Base-by-base conservation (phyloP, 441 rosid genomes). In the Populus tomentosa region DNA sequence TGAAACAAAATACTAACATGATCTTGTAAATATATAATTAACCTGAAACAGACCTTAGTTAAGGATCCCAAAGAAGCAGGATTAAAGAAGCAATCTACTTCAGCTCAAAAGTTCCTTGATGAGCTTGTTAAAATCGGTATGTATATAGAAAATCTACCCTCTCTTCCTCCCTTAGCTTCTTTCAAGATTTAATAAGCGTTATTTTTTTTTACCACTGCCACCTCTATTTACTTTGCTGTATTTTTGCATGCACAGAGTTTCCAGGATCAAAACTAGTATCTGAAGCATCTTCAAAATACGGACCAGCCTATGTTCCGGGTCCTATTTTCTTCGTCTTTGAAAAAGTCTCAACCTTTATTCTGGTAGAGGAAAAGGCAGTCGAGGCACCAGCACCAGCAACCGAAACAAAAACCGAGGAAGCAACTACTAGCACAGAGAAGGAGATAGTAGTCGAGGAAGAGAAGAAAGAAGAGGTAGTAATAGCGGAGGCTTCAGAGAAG, bases 81-180 rank as follows among this genome's bases (percentile, higher is more conserved):
- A 70, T 77, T 93, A 40, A 92, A 90, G 86, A 92, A 93, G 82
- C 82, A 90, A 79, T 89, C 97, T 7, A 38, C 84, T 21, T 82
- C 84, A 50, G 95, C 86, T 62, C 81, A 76, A 24, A 90, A 85
- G 76, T 89, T 89, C 79, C 87, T 93, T 10, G 94, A 90, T 26
- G 95, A 91, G 80, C 97, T 93, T 72, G 88, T 80, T 53, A 92
- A 86, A 80, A 90, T 91, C 63, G 95, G 98, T 28, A 28, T 28
- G 4, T 28, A 28, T 90, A 90, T 62, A 53, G 61, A 53, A 53
- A 53, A 53, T 53, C 2, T 53, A 50, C 59, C 7, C n/a, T 53
- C 42, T 20, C 11, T 21, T 1, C 11, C 7, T 16, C 32, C n/a
- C 8, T 11, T 6, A 0, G 21, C 61, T 53, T 53, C 61, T 53